These are phyloP conservation scores for sweet orange (Citrus sinensis) DNA, from an alignment of 345 rosid genomes.

Conservation along the genomic window DVS_A1.0 CM039164.1:29442001-29442500, in stretches of 20 bases:
- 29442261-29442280: slow-evolving; percentile 31
- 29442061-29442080: slow-evolving; percentile 38
- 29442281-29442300: slow-evolving; percentile 31
- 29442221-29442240: slow-evolving; percentile 40
- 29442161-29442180: slow-evolving; percentile 60
- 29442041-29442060: slow-evolving; percentile 19
- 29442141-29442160: slow-evolving; percentile 50
- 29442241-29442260: slow-evolving; percentile 43
- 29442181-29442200: slow-evolving; percentile 38
- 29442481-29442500: slow-evolving; percentile 42
- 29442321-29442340: slow-evolving; percentile 51
- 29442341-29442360: slow-evolving; percentile 39
- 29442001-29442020: slow-evolving; percentile 79
- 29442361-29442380: slow-evolving; percentile 36
- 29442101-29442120: slow-evolving; percentile 95
- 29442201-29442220: slow-evolving; percentile 40
- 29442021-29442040: slow-evolving; percentile 32
- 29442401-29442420: slow-evolving; percentile 45
- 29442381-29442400: slow-evolving; percentile 41
- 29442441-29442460: slow-evolving; percentile 79
- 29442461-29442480: slow-evolving; percentile 33
- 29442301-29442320: slow-evolving; percentile 32
- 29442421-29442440: slow-evolving; percentile 69
- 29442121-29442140: slow-evolving; percentile 42
- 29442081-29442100: slow-evolving; percentile 76